A percentile compares a stretch with the other conserved stretches of the same genome.
Conservation (phyloP, 345 rosid species). For the Iberis pinnata region DNA sequence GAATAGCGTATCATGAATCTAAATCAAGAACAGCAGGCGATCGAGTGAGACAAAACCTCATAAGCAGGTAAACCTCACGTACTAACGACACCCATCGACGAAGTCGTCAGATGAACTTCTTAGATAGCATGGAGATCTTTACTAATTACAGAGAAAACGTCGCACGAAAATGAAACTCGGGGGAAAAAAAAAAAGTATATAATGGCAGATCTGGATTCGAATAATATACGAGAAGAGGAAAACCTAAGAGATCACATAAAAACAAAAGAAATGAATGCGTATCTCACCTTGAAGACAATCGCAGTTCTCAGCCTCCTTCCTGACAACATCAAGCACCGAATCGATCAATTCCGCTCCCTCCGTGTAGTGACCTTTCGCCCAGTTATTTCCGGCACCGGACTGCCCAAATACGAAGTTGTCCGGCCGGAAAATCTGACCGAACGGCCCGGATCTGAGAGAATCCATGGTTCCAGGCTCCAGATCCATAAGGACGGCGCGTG, state of each 20-base stretch:
- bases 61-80: too few relatives aligned
- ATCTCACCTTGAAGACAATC: conserved; percentile 26
- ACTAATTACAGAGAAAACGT: not conserved
- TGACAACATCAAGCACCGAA: conserved; percentile 24
- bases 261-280: not conserved
- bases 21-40: too few relatives aligned
- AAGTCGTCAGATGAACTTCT: too few relatives aligned
- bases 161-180: not conserved
- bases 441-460: conserved; percentile 28
- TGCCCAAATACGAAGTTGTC: conserved; percentile 27
- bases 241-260: too few relatives aligned
- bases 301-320: conserved; percentile 29
- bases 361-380: conserved; percentile 29
- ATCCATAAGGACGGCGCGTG: conserved; percentile 28
- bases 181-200: not conserved
- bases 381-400: conserved; percentile 28
- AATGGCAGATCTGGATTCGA: conserved; percentile 18
- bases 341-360: conserved; percentile 29
- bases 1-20: too few relatives aligned
- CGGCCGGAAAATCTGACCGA: conserved; percentile 27
- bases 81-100: too few relatives aligned
- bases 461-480: conserved; percentile 31
- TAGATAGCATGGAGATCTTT: too few relatives aligned
- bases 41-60: too few relatives aligned
- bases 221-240: not conserved